phyloP scores from a whole-genome alignment of 176 grass and related monocot species.

The Elymus sibiricus region DNA sequence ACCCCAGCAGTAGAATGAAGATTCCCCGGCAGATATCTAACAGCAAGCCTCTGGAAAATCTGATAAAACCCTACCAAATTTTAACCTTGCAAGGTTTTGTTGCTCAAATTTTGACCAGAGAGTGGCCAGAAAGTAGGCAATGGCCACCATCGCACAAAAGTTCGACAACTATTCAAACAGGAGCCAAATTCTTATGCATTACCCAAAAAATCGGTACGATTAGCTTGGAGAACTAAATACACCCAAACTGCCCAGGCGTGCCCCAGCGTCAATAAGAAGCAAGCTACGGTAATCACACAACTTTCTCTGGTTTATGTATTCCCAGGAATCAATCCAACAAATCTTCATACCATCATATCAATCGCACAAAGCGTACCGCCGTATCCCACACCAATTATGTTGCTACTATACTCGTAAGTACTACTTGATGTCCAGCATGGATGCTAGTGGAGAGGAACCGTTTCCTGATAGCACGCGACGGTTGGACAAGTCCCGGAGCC shows the following conservation, averaged over 20 bases:
- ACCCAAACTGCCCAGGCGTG: neutral
- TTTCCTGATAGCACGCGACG: neutral
- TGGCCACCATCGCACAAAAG: no score
- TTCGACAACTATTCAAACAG: no score
- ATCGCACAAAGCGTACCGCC: neutral
- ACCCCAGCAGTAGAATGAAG: no score
- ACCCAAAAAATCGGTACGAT: no score
- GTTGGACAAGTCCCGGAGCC: neutral
- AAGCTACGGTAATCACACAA: neutral
- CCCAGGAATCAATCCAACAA: neutral
- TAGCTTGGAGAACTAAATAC: neutral
- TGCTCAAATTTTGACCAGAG: no score
- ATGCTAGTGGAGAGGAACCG: neutral
- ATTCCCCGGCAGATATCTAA: no score
- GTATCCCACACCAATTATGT: neutral
- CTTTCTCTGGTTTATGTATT: neutral
- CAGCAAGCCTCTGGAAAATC: no score
- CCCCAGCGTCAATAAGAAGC: neutral
- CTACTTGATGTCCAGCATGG: neutral
- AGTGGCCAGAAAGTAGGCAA: no score
- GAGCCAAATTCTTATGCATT: no score
- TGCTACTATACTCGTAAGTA: conserved; percentile 4
- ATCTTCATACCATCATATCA: neutral
- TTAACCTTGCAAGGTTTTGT: no score
- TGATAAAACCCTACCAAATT: no score